Base-by-base conservation (phyloP, 2,329 filamentous ascomycete species). In the Knufia fluminis region DNA sequence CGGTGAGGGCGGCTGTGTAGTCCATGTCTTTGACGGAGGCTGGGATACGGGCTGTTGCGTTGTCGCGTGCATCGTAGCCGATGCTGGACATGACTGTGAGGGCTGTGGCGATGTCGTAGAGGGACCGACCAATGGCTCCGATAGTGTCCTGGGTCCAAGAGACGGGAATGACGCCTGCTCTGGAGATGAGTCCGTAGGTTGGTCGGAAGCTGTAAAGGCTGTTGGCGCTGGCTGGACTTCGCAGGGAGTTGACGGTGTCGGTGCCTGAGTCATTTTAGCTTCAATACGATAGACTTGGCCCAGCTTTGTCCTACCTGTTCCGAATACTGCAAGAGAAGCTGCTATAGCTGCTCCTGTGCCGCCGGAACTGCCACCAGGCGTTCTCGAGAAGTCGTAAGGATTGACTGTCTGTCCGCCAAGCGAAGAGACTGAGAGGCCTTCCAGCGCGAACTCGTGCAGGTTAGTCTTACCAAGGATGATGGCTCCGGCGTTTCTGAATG, bases 141-240 rank as follows among this genome's bases (percentile, higher is more conserved):
- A 96, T 86, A 0, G 90, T 95, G 62, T 96, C 90, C 4, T 96
- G 71, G 1, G 87, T 94, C 65, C 95, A 95, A 6, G 90, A 90
- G 63, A 95, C 96, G 12, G 88, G 84, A 45, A 95, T 79, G 1
- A 96, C 86, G 1, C 90, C 90, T 72, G 82, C 86, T 51, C 90
- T 77, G 39, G 87, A 94, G 24, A 96, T 66, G 68, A 91, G 77
- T n/a, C 90, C 90, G 62, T 95, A 96, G 23, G 86, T 92, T 1
- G 90, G 90, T 66, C 95, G 95, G 68, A 89, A 94, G 0, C 90
- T 90, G n/a, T 91, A 76, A 0, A 83, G 76, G 2, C 86, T 86
- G 7, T 84, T 89, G 63, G 92, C 95, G 1, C 90, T 86, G 12
- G 90, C 90, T 0, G 90, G 90, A 45, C 95, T 74, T 52, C 90